Conservation (phyloP, 106 monocot species). For the Dendrobium nobile region DNA sequence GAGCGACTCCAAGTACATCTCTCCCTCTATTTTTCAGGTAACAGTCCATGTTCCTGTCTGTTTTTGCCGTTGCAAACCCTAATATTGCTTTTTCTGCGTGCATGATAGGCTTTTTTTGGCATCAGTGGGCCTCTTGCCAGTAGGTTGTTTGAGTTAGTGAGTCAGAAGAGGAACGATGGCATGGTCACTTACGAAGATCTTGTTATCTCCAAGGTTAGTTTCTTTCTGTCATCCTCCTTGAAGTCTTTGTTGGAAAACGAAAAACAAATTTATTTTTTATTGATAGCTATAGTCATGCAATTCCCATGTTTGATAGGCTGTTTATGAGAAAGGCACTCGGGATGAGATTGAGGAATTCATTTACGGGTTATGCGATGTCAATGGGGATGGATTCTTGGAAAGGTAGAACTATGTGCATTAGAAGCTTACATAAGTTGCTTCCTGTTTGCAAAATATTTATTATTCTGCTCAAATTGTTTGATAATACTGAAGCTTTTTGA, state of each 20-base stretch:
- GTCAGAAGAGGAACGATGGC: conserved; percentile 45
- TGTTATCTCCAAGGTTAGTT: conserved; percentile 65
- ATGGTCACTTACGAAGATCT: conserved; percentile 80
- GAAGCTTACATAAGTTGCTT: neutral
- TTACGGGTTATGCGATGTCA: conserved; percentile 69
- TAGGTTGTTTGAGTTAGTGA: conserved; percentile 60
- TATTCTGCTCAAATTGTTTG: neutral
- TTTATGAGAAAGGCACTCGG: conserved; percentile 71
- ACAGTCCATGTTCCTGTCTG: neutral
- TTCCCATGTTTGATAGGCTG: conserved; percentile 27
- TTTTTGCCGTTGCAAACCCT: neutral
- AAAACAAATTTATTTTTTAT: neutral
- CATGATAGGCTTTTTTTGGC: conserved; percentile 53
- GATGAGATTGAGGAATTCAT: conserved; percentile 87
- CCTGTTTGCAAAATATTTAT: neutral
- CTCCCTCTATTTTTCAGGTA: conserved; percentile 67
- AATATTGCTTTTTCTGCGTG: neutral
- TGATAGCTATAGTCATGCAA: neutral
- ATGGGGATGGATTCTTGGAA: conserved; percentile 49
- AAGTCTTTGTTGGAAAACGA: neutral
- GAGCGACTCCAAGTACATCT: conserved; percentile 45
- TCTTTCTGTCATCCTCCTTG: neutral
- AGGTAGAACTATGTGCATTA: conserved; percentile 34
- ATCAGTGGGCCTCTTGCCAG: conserved; percentile 39
- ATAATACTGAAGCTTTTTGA: neutral